Conservation (phyloP, 352 stramenopile genomes). For the Globisporangium megalacanthum region DNA sequence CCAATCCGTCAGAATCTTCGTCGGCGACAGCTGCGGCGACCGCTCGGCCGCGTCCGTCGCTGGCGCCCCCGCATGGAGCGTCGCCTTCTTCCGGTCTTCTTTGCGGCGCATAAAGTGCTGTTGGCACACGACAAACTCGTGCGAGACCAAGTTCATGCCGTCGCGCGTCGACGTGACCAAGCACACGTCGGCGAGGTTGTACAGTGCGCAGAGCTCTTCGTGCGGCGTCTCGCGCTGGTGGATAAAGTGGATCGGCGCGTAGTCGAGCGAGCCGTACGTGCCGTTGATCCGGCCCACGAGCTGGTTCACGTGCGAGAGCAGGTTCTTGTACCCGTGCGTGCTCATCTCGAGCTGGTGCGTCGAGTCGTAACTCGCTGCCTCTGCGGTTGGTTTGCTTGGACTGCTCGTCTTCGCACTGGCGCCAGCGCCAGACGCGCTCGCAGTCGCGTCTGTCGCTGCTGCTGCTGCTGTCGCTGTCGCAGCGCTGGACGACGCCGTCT, state of each 20-base stretch:
- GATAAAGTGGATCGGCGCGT: conserved; percentile 90
- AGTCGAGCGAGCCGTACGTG: conserved; percentile 82
- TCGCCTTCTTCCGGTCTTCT: conserved; percentile 52
- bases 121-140: conserved; percentile 88
- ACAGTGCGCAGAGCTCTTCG: conserved; percentile 86
- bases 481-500: conserved; percentile 11
- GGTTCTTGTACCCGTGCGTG: conserved; percentile 61
- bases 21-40: conserved; percentile 29
- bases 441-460: not conserved
- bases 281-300: conserved; percentile 88
- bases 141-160: conserved; percentile 88
- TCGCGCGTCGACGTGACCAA: conserved; percentile 85
- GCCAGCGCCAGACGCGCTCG: not conserved
- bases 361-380: conserved; percentile 21
- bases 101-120: conserved; percentile 81
- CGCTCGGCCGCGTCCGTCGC: conserved; percentile 17
- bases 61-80: conserved; percentile 8
- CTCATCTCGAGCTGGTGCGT: conserved; percentile 76
- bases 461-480: conserved; percentile 3
- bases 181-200: conserved; percentile 86
- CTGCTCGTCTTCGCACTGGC: not conserved
- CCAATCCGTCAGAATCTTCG: conserved; percentile 64
- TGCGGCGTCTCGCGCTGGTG: conserved; percentile 70
- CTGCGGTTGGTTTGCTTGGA: conserved; percentile 1
- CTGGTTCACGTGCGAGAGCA: conserved; percentile 81